These are phyloP conservation scores for Suillus lakei DNA, from an alignment of 768 basidiomycete species.

Conservation along the genomic window DNA sequence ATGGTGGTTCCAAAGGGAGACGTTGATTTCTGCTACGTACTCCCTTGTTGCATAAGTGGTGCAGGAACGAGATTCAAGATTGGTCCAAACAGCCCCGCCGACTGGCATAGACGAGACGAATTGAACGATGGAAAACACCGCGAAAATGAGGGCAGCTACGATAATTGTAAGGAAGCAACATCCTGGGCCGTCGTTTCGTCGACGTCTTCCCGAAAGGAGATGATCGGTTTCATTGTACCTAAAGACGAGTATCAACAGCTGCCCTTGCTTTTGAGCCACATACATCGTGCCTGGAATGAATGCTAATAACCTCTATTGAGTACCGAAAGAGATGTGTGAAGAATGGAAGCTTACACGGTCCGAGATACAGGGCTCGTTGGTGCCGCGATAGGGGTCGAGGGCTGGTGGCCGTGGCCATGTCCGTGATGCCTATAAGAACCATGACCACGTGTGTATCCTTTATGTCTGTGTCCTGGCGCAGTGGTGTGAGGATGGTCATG, in stretches of 20 bases:
- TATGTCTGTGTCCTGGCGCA: not conserved
- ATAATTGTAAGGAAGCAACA: not conserved
- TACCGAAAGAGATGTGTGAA: not conserved
- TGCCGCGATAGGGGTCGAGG: not conserved
- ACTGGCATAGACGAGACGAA: not conserved
- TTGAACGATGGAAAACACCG: not conserved
- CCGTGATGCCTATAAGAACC: not conserved
- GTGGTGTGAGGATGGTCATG: not conserved
- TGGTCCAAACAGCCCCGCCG: conserved; percentile 18
- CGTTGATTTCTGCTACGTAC: conserved; percentile 34
- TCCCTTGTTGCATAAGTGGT: conserved; percentile 31
- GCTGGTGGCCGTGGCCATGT: not conserved
- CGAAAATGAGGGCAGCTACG: not conserved
- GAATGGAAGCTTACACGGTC: not conserved
- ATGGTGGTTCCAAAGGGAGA: conserved; percentile 29
- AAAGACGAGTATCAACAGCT: not conserved
- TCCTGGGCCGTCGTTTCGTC: not conserved
- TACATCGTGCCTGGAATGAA: not conserved
- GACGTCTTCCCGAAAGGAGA: not conserved
- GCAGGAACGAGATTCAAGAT: conserved; percentile 24
- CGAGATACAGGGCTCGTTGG: not conserved
- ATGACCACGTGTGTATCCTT: not conserved
- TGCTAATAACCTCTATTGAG: not conserved
- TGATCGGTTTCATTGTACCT: not conserved
- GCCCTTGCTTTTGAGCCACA: not conserved